These are phyloP conservation scores for Exutisphaerella laricina DNA, from an alignment of 2,329 filamentous ascomycete genomes.

Conservation along the genomic window DNA sequence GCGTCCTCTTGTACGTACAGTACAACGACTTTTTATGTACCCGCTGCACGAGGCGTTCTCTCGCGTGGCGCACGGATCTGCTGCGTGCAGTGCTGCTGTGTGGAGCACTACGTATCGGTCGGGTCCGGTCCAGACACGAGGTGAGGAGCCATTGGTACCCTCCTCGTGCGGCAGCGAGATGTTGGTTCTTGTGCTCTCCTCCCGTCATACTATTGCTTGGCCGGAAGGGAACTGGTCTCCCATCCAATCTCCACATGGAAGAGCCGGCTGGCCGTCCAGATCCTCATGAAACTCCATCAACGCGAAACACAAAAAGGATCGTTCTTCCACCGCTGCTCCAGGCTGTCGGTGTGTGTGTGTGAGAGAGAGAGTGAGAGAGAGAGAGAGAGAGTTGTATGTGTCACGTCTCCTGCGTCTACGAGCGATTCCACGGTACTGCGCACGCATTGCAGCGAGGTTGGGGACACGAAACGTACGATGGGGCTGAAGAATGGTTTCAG, in stretches of 20 bases:
- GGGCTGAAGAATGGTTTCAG: background rate
- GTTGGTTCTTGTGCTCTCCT: background rate
- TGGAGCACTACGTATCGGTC: no score
- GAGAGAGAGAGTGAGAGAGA: no score
- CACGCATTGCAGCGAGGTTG: slow-evolving; percentile 1
- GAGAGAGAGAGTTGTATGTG: no score
- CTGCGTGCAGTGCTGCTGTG: no score
- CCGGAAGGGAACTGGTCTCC: background rate
- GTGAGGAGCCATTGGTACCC: slow-evolving; percentile 2
- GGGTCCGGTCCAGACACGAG: no score
- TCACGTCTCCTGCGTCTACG: background rate
- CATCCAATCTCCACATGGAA: slow-evolving; percentile 3
- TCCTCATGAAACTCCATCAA: background rate
- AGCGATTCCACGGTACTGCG: background rate
- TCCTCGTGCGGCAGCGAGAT: background rate
- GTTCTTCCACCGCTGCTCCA: background rate
- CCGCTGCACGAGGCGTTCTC: slow-evolving; percentile 8
- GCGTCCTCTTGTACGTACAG: no score
- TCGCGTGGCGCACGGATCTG: slow-evolving; percentile 19
- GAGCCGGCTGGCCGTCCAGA: background rate
- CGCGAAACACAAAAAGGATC: background rate
- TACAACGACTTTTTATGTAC: no score
- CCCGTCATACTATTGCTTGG: background rate
- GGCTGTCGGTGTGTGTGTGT: background rate
- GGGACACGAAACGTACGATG: background rate